These are phyloP conservation scores for Ophiostoma populinum DNA, from an alignment of 2,329 filamentous ascomycete species.

Conservation along the genomic window DNA sequence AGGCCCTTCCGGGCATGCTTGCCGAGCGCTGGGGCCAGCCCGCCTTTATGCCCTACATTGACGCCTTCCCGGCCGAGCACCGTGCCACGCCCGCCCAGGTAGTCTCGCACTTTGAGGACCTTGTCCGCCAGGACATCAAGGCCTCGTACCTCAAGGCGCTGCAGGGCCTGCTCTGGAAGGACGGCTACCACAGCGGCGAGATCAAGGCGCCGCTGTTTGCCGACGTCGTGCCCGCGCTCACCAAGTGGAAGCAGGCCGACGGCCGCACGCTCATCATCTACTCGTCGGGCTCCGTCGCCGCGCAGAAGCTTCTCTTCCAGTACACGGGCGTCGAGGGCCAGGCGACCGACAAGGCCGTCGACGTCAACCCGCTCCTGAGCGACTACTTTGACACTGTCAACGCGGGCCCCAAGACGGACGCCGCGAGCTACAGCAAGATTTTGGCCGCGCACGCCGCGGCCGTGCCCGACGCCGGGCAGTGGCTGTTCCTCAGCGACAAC, in stretches of 20 bases:
- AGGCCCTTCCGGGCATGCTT: conserved; percentile 46
- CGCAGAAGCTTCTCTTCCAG: conserved; percentile 64
- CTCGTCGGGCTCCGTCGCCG: conserved; percentile 63
- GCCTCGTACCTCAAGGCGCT: conserved; percentile 61
- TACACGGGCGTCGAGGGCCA: conserved; percentile 33
- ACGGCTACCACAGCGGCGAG: conserved; percentile 52
- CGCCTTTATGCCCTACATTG: conserved; percentile 47
- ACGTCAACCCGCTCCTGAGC: conserved; percentile 40
- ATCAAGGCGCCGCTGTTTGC: conserved; percentile 57
- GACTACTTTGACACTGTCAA: conserved; percentile 70
- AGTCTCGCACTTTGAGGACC: conserved; percentile 48
- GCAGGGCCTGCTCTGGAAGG: conserved; percentile 63
- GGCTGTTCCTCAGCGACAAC: conserved; percentile 73
- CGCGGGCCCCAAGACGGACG: conserved; percentile 56
- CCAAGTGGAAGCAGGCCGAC: conserved; percentile 33
- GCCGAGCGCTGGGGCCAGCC: conserved; percentile 48
- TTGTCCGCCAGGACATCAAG: conserved; percentile 58
- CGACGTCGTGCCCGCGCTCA: conserved; percentile 51
- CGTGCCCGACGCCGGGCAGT: conserved; percentile 30
- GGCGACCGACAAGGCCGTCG: conserved; percentile 13
- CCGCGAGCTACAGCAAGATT: conserved; percentile 50
- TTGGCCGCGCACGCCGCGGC: conserved; percentile 17
- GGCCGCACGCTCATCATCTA: conserved; percentile 55
- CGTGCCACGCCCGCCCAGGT: conserved; percentile 40
- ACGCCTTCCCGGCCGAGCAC: conserved; percentile 52